Evolutionary conservation across 2,329 filamentous ascomycete species (phyloP).

Genomic region (Dactylellina parvicollis): DNA sequence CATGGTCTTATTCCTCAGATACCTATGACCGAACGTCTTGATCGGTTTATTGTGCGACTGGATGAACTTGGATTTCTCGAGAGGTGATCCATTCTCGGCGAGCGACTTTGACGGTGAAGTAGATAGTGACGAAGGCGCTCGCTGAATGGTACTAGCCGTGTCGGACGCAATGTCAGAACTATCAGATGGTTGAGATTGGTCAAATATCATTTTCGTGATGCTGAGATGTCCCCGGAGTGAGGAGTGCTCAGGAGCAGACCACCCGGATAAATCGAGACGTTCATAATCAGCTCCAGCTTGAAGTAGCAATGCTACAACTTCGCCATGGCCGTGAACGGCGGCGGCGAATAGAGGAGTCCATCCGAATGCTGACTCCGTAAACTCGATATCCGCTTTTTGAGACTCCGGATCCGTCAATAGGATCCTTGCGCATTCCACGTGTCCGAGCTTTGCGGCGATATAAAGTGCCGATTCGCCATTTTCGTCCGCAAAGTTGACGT

Average conservation of each 20-base stretch:
- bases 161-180: constrained; percentile 60
- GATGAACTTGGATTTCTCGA: constrained; percentile 61
- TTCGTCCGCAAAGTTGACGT: constrained; percentile 92
- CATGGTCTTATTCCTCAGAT: constrained; percentile 82
- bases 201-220: constrained; percentile 69
- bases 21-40: constrained; percentile 95
- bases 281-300: constrained; percentile 80
- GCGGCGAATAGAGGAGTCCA: constrained; percentile 92
- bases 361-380: constrained; percentile 82
- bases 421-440: constrained; percentile 79
- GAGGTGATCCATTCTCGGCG: constrained; percentile 60
- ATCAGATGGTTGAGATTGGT: constrained; percentile 58
- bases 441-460: constrained; percentile 87
- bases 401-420: constrained; percentile 75
- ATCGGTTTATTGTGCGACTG: constrained; percentile 75
- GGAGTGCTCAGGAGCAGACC: constrained; percentile 93
- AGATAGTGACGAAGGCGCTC: constrained; percentile 27
- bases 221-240: constrained; percentile 86
- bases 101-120: constrained; percentile 43
- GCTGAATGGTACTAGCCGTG: constrained; percentile 55
- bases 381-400: constrained; percentile 79
- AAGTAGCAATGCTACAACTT: constrained; percentile 79
- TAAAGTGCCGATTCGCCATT: constrained; percentile 92
- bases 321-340: constrained; percentile 83
- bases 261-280: constrained; percentile 83